These are phyloP conservation scores for Colletotrichum eleusines DNA, from an alignment of 2,329 filamentous ascomycete species.

Conservation along the genomic window DNA sequence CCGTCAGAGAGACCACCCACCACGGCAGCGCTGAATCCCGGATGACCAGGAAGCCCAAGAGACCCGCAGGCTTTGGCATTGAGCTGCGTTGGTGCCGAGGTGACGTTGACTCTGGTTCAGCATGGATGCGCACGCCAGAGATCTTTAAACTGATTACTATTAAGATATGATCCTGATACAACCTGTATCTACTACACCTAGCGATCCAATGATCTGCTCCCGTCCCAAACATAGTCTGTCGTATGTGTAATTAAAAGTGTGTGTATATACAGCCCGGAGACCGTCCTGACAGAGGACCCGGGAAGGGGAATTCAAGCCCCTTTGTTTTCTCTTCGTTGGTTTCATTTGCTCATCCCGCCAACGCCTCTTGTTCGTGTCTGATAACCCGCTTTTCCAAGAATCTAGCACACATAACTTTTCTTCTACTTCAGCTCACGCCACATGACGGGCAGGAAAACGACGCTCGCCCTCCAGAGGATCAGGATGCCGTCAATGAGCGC, in stretches of 20 bases:
- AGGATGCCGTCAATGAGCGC: slow-evolving; percentile 73
- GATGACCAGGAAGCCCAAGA: too few relatives aligned
- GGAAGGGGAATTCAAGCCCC: background rate
- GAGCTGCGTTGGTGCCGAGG: too few relatives aligned
- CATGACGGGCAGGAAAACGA: slow-evolving; percentile 87
- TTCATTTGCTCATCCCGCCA: slow-evolving; percentile 32
- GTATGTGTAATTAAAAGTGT: slow-evolving; percentile 20
- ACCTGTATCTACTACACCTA: slow-evolving; percentile 19
- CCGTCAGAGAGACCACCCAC: too few relatives aligned
- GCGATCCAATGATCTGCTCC: slow-evolving; percentile 38
- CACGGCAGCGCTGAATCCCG: too few relatives aligned
- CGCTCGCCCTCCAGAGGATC: slow-evolving; percentile 83
- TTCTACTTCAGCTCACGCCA: slow-evolving; percentile 69
- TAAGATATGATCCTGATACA: slow-evolving; percentile 22
- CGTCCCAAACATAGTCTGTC: slow-evolving; percentile 21
- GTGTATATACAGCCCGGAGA: slow-evolving; percentile 28
- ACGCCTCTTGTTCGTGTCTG: slow-evolving; percentile 31
- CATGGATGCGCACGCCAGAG: background rate
- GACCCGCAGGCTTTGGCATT: too few relatives aligned
- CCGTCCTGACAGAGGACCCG: slow-evolving; percentile 19
- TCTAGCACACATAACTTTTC: background rate
- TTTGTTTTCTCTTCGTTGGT: slow-evolving; percentile 15
- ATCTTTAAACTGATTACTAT: slow-evolving; percentile 26
- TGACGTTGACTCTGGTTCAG: too few relatives aligned
- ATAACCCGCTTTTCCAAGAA: slow-evolving; percentile 16